These are phyloP conservation scores for Stagonosporopsis rhizophila DNA, from an alignment of 2,329 filamentous ascomycete species.

Conservation along the genomic window DNA sequence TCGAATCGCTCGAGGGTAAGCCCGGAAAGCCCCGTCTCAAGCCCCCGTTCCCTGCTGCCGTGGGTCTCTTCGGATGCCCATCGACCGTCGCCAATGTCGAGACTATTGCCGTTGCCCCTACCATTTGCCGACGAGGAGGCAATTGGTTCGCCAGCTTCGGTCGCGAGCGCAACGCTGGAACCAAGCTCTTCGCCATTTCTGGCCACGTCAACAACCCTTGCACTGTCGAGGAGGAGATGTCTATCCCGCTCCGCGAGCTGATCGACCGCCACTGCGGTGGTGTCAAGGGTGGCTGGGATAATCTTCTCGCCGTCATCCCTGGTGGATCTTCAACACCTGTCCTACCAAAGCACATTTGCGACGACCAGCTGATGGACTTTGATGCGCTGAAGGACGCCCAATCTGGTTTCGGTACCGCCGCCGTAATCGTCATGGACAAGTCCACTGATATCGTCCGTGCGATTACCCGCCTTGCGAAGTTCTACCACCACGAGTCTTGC, in stretches of 20 bases:
- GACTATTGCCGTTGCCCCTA: constrained; percentile 93
- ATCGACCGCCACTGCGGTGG: constrained; percentile 99
- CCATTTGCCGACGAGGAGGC: constrained; percentile 90
- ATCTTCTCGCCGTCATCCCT: constrained; percentile 92
- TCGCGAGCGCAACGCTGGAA: constrained; percentile 94
- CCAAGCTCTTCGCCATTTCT: constrained; percentile 98
- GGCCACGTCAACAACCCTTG: constrained; percentile 98
- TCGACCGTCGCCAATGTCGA: constrained; percentile 98
- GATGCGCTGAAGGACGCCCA: constrained; percentile 97
- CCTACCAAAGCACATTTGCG: constrained; percentile 86
- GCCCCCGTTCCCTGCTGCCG: constrained; percentile 96
- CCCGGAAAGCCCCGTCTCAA: constrained; percentile 98
- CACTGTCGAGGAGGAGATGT: constrained; percentile 99
- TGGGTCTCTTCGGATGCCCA: constrained; percentile 97
- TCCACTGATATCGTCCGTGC: constrained; percentile 93
- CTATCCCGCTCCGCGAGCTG: constrained; percentile 91
- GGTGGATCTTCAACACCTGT: constrained; percentile 97
- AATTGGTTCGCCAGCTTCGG: constrained; percentile 94
- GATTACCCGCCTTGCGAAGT: constrained; percentile 90
- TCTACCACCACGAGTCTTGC: constrained; percentile 98
- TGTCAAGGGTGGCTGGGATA: constrained; percentile 96
- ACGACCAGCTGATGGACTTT: constrained; percentile 98
- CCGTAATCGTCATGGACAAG: constrained; percentile 99
- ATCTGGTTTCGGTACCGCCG: constrained; percentile 94
- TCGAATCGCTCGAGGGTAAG: constrained; percentile 98